Percentiles rank a stretch among this genome's conserved stretches.
These are phyloP conservation scores for Craterostigma plantagineum DNA, from an alignment of 257 asterid genomes.

Conservation along the genomic window DNA sequence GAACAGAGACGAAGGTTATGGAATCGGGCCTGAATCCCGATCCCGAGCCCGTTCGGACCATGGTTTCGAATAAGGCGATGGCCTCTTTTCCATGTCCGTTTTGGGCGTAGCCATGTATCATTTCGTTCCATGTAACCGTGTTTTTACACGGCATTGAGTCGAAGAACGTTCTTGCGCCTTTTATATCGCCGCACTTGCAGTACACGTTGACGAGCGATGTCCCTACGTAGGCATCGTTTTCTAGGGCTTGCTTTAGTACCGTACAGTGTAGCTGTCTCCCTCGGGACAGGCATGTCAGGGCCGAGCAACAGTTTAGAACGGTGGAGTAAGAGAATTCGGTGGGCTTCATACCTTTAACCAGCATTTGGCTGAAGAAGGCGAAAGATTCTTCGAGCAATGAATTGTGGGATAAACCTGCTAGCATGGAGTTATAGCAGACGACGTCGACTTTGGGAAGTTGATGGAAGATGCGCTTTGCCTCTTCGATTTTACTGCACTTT, in stretches of 20 bases:
- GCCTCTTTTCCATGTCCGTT: constrained; percentile 43
- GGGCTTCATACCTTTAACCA: constrained; percentile 22
- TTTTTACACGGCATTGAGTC: constrained; percentile 26
- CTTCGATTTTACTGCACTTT: constrained; percentile 27
- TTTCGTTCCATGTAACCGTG: constrained; percentile 43
- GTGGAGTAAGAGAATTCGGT: constrained; percentile 48
- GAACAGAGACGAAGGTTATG: constrained; percentile 40
- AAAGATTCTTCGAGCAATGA: constrained; percentile 35
- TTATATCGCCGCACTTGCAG: constrained; percentile 39
- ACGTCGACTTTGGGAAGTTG: constrained; percentile 21
- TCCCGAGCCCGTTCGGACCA: too few relatives aligned
- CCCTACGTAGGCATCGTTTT: constrained; percentile 33
- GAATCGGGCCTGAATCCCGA: constrained; percentile 24
- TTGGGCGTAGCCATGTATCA: constrained; percentile 60
- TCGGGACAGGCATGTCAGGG: constrained; percentile 25
- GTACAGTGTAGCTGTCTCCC: constrained; percentile 43
- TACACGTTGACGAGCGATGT: constrained; percentile 45
- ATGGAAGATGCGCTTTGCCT: constrained; percentile 32
- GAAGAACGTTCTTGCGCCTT: constrained; percentile 22
- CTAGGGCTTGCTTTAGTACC: constrained; percentile 30
- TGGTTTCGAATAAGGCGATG: constrained; percentile 21
- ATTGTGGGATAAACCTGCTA: constrained; percentile 45
- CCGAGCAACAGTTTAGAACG: constrained; percentile 35
- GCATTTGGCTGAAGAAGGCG: constrained; percentile 24
- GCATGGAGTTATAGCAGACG: constrained; percentile 49